phyloP scores from a whole-genome alignment of 2,329 filamentous ascomycete species.

The Colletotrichum trifolii region DNA sequence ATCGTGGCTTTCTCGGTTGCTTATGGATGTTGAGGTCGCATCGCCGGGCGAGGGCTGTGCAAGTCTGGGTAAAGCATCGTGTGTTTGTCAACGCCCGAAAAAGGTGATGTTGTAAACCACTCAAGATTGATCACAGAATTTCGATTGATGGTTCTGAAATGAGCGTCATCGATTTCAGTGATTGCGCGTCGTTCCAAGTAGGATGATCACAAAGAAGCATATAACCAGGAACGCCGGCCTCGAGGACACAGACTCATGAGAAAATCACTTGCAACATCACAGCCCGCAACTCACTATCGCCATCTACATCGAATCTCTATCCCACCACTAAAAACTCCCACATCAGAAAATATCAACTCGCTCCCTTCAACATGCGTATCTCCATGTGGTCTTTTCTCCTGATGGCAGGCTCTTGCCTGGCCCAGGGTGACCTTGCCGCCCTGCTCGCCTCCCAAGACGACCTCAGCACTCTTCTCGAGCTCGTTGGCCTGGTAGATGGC shows the following conservation, averaged over 20 bases:
- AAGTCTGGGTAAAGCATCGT: no score
- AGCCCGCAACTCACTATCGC: background rate
- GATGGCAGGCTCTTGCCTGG: constrained; percentile 24
- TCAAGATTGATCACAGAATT: no score
- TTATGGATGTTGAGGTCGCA: background rate
- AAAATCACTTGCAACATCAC: background rate
- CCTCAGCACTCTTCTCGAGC: constrained; percentile 40
- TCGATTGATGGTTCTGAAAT: no score
- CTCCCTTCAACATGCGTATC: constrained; percentile 8
- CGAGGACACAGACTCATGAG: background rate
- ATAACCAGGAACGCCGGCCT: no score
- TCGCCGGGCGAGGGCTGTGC: no score
- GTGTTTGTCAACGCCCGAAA: no score
- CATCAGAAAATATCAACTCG: background rate
- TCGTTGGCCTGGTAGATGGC: constrained; percentile 40
- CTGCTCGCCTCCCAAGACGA: constrained; percentile 40
- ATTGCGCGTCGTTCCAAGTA: no score
- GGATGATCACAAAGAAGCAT: no score
- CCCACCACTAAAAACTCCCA: background rate
- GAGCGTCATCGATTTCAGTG: no score
- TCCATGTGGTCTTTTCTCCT: background rate
- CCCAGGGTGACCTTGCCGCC: constrained; percentile 38
- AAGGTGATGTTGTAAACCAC: no score
- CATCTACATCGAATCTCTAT: background rate
- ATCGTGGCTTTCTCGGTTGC: background rate